phyloP scores from a whole-genome alignment of 2,329 filamentous ascomycete species.

The Rutstroemia sp. region DNA sequence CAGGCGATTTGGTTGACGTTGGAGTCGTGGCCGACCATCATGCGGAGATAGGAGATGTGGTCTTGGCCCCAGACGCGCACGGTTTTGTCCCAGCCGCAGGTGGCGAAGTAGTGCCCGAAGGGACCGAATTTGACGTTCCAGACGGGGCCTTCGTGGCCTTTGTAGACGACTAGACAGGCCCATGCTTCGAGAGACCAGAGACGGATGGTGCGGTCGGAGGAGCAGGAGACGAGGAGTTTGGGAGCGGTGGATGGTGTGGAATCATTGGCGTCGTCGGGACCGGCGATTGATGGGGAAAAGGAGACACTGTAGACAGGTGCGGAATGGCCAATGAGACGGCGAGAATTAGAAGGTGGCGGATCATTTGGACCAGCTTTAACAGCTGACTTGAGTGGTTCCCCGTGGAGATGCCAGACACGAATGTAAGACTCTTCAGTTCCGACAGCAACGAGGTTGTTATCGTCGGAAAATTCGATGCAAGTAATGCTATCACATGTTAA shows the following conservation, averaged over 20 bases:
- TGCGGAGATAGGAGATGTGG: slow-evolving; percentile 78
- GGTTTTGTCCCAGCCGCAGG: slow-evolving; percentile 81
- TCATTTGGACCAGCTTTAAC: slow-evolving; percentile 52
- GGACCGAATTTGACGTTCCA: slow-evolving; percentile 87
- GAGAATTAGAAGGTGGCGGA: slow-evolving; percentile 63
- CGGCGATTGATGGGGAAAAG: slow-evolving; percentile 53
- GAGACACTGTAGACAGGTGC: slow-evolving; percentile 83
- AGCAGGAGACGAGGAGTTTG: slow-evolving; percentile 78
- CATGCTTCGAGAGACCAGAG: slow-evolving; percentile 91
- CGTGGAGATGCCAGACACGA: slow-evolving; percentile 86
- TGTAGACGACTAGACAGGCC: slow-evolving; percentile 90
- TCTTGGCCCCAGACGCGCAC: slow-evolving; percentile 89
- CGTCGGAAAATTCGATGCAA: slow-evolving; percentile 93
- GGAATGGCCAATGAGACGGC: slow-evolving; percentile 76
- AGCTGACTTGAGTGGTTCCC: slow-evolving; percentile 67
- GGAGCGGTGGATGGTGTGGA: slow-evolving; percentile 43
- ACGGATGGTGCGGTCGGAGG: slow-evolving; percentile 79
- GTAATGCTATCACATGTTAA: slow-evolving; percentile 53
- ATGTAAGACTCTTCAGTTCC: slow-evolving; percentile 95
- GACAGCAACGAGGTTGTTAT: slow-evolving; percentile 77
- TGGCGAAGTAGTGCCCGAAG: slow-evolving; percentile 91
- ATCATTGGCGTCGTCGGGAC: slow-evolving; percentile 20
- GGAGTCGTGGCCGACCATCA: slow-evolving; percentile 88
- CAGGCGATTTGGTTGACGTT: slow-evolving; percentile 88
- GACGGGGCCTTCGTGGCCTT: slow-evolving; percentile 82